Percentiles rank a stretch among this genome's conserved stretches.
phyloP scores from a whole-genome alignment of 1,284 basidiomycete genomes.

The Dichomitus squalens region DNA sequence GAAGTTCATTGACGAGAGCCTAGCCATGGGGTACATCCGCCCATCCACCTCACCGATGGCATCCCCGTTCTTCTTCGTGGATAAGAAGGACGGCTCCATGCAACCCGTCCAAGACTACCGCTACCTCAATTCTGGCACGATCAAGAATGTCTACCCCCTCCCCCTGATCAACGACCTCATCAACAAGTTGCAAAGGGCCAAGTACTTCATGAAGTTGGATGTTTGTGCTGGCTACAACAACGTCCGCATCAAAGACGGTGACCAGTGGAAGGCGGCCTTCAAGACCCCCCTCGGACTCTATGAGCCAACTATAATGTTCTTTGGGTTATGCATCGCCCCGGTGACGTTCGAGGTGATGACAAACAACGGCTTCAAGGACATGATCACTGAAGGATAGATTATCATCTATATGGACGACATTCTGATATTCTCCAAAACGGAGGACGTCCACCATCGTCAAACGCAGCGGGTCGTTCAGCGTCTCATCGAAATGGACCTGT shows the following conservation, averaged over 20 bases:
- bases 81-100: no score
- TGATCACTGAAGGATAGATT: not conserved
- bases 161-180: slow-evolving; percentile 1
- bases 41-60: no score
- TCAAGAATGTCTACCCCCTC: slow-evolving; percentile 23
- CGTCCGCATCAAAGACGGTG: slow-evolving; percentile 3
- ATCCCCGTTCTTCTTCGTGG: no score
- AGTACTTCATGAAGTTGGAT: slow-evolving; percentile 6
- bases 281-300: not conserved
- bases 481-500: not conserved
- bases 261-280: slow-evolving; percentile 7
- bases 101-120: no score
- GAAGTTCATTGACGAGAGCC: no score
- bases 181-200: not conserved
- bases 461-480: not conserved
- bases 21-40: no score
- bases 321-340: not conserved
- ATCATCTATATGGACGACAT: slow-evolving; percentile 8
- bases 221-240: slow-evolving; percentile 6
- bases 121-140: no score
- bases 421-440: not conserved
- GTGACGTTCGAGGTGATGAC: slow-evolving; percentile 6
- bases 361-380: slow-evolving; percentile 2
- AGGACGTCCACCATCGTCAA: not conserved
- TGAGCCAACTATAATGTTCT: slow-evolving; percentile 7